Evolutionary conservation across 139 green algal species (phyloP).

Genomic region (Chlorella sp.): DNA sequence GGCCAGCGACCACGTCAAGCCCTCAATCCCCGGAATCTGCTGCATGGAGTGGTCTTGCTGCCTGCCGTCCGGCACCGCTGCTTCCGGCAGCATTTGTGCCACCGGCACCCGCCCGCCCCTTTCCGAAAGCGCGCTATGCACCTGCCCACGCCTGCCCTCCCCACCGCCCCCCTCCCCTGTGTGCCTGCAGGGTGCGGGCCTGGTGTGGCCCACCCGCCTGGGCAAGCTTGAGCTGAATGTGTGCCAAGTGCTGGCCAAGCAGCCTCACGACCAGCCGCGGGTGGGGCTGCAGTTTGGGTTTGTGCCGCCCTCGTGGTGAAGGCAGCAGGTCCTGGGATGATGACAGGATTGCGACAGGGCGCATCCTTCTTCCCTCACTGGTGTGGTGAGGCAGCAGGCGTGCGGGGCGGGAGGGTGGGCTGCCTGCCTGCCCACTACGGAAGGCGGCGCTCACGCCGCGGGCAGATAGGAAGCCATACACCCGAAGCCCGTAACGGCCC

Average conservation of each 20-base stretch:
- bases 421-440: too few relatives aligned
- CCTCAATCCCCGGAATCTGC: neutral
- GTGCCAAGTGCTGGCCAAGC: conserved; percentile 40
- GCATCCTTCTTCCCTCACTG: too few relatives aligned
- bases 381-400: too few relatives aligned
- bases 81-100: too few relatives aligned
- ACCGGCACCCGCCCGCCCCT: neutral
- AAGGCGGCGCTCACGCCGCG: too few relatives aligned
- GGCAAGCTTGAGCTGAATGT: conserved; percentile 51
- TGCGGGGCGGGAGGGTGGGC: too few relatives aligned
- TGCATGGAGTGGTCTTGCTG: neutral
- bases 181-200: conserved; percentile 39
- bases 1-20: too few relatives aligned
- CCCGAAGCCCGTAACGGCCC: too few relatives aligned
- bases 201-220: conserved; percentile 46
- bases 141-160: neutral
- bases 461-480: too few relatives aligned
- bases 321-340: neutral
- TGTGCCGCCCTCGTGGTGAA: conserved; percentile 24
- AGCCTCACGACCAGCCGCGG: conserved; percentile 63
- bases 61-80: neutral
- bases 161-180: neutral
- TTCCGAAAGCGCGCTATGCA: too few relatives aligned
- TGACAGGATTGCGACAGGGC: too few relatives aligned
- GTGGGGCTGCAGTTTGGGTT: conserved; percentile 80